These are phyloP conservation scores for Aspergillus pseudonomiae DNA, from an alignment of 2,329 filamentous ascomycete genomes.

Conservation along the genomic window DNA sequence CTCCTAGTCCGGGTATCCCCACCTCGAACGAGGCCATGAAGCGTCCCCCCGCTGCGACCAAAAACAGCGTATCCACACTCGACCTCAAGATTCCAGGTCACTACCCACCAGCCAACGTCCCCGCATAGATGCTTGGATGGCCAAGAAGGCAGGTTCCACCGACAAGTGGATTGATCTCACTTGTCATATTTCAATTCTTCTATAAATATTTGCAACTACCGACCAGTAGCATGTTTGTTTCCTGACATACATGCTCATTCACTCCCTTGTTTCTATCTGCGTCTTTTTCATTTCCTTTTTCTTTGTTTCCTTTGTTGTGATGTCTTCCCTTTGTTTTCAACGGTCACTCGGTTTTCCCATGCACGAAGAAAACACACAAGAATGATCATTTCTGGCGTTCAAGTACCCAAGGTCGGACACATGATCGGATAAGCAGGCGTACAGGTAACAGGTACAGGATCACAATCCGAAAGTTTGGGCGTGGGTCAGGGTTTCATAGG, in stretches of 20 bases:
- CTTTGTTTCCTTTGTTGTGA: neutral
- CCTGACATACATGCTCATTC: neutral
- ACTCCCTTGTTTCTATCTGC: neutral
- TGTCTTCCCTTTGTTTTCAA: slow-evolving; percentile 8
- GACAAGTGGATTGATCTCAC: neutral
- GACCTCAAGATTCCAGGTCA: slow-evolving; percentile 42
- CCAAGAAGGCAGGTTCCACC: neutral
- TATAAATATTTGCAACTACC: slow-evolving; percentile 4
- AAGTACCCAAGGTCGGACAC: neutral
- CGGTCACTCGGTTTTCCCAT: neutral
- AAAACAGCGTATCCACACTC: slow-evolving; percentile 34
- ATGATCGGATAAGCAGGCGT: slow-evolving; percentile 7
- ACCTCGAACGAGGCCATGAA: slow-evolving; percentile 7
- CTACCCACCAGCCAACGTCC: slow-evolving; percentile 36
- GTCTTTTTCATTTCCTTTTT: neutral
- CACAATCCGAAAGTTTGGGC: neutral
- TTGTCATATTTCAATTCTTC: neutral
- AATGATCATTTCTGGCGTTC: neutral
- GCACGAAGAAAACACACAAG: neutral
- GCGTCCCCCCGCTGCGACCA: slow-evolving; percentile 23
- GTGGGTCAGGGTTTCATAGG: neutral
- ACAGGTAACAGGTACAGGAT: neutral
- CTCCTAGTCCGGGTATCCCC: neutral
- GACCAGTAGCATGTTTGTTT: slow-evolving; percentile 6
- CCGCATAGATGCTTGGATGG: slow-evolving; percentile 23